Evolutionary conservation across 2,329 filamentous ascomycete species (phyloP).

Genomic region (Paraphaeosphaeria minitans): DNA sequence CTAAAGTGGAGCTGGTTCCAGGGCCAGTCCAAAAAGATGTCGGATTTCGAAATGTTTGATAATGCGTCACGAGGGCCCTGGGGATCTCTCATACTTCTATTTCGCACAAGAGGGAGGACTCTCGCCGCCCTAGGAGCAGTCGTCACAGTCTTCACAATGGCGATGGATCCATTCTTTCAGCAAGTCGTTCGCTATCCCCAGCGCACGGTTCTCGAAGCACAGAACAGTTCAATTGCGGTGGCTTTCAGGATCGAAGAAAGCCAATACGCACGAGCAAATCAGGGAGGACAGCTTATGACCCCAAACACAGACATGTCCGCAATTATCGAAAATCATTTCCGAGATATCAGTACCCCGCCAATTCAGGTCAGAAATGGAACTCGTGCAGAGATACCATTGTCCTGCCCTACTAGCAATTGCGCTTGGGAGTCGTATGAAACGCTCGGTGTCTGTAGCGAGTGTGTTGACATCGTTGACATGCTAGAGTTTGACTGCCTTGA

Average conservation of each 20-base stretch:
- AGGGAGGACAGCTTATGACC: neutral
- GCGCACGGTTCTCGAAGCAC: no score
- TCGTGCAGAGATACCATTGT: constrained; percentile 30
- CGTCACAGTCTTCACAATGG: constrained; percentile 26
- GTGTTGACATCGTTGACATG: constrained; percentile 18
- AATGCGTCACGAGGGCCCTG: constrained; percentile 36
- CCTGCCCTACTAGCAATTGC: constrained; percentile 38
- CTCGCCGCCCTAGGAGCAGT: constrained; percentile 31
- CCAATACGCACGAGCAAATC: no score
- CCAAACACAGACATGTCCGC: neutral
- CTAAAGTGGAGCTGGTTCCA: constrained; percentile 45
- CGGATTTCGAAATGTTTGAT: constrained; percentile 47
- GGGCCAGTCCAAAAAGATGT: constrained; percentile 33
- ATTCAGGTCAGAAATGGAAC: constrained; percentile 29
- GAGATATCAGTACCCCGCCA: constrained; percentile 28
- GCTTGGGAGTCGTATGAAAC: constrained; percentile 35
- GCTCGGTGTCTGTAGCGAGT: constrained; percentile 32
- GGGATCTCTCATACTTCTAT: constrained; percentile 24
- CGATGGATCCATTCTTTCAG: constrained; percentile 41
- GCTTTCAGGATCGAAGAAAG: no score
- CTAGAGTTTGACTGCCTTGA: constrained; percentile 19
- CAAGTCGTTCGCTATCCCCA: constrained; percentile 38
- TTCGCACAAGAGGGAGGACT: constrained; percentile 26
- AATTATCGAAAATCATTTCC: constrained; percentile 11
- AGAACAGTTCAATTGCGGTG: no score